Evolutionary conservation across 306 rosid genomes (phyloP), one percentile per base, ranked within the genome.

Genomic region (Gleditsia sinensis): DNA sequence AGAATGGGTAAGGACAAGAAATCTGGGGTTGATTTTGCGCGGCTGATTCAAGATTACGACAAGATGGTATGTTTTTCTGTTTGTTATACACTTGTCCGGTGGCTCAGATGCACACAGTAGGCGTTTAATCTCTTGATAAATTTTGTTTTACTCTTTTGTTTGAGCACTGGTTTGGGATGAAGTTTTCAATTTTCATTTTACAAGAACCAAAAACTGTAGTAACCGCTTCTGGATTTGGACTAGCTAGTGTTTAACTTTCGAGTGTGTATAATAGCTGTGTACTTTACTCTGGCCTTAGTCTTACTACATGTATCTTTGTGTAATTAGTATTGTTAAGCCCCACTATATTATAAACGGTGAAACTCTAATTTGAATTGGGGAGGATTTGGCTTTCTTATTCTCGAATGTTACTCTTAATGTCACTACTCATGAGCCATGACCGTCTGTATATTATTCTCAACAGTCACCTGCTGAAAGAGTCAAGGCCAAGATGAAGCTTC

Each of bases 401-500:
- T 63, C 39, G 49, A 64, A 77, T 36, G 69, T 48, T 74, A 4
- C 28, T 23, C 49, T 46, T 43, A 16, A 45, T 49, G 48, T 59
- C 12, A 21, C 20, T 14, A 24, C 24, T 71, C 19, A 4, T 9
- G 53, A 69, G 51, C 43, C 28, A 40, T 76, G 67, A 33, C 9
- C 30, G 19, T 74, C 33, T 81, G n/a, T 74, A 37, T 77, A 39
- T n/a, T 69, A 61, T 68, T 69, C 9, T 81, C 77, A 46, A 75
- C 89, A 94, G 97, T 67, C 92, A 25, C 83, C 91, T 30, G 93
- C 90, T n/a, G 99, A 92, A 80, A 90, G 92, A 83, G 93, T 94
- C 51, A 94, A 88, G 78, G 97, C 96, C 17, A 92, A 88, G 92
- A 92, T 90, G 96, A 94, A 90, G 77, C 88, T 88, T 71, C 96